These are phyloP conservation scores for Saccharomyces hybrid DNA, from an alignment of 1,139 yeast genomes.

Conservation along the genomic window DNA sequence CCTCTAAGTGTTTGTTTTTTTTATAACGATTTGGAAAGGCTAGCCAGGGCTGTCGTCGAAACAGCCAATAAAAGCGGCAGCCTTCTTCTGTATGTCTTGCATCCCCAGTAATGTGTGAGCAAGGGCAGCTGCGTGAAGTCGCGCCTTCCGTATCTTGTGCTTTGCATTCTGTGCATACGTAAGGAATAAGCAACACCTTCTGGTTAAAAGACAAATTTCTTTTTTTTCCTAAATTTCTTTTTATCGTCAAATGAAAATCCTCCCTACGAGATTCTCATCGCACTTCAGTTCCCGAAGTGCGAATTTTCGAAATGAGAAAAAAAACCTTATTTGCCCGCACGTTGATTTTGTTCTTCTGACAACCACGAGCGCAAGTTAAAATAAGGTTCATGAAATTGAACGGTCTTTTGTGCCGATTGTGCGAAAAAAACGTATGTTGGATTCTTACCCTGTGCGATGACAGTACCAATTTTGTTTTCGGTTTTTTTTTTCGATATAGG, in stretches of 20 bases:
- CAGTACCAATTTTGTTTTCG: not conserved
- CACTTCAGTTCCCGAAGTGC: not conserved
- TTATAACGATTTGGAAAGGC: not conserved
- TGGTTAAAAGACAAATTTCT: not conserved
- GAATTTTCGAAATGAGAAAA: not conserved
- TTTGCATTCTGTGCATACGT: slow-evolving; percentile 1
- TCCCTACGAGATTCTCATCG: not conserved
- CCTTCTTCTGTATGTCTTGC: not conserved
- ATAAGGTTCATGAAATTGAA: not conserved
- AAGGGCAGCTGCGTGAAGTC: not conserved
- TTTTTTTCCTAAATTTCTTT: not conserved
- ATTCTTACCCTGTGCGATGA: not conserved
- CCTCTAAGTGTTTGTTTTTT: not conserved
- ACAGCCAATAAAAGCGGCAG: not conserved
- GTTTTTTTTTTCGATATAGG: not conserved
- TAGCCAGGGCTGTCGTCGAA: not conserved
- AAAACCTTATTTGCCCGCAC: not conserved
- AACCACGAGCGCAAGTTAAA: not conserved
- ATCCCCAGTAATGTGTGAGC: not conserved
- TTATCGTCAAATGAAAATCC: not conserved
- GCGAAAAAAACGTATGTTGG: not conserved
- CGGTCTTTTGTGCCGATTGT: not conserved
- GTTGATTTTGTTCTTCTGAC: not conserved
- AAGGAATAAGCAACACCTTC: not conserved
- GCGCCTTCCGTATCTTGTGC: not conserved